These are phyloP conservation scores for Cordyceps pruinosa DNA, from an alignment of 2,329 filamentous ascomycete genomes.

Conservation along the genomic window DNA sequence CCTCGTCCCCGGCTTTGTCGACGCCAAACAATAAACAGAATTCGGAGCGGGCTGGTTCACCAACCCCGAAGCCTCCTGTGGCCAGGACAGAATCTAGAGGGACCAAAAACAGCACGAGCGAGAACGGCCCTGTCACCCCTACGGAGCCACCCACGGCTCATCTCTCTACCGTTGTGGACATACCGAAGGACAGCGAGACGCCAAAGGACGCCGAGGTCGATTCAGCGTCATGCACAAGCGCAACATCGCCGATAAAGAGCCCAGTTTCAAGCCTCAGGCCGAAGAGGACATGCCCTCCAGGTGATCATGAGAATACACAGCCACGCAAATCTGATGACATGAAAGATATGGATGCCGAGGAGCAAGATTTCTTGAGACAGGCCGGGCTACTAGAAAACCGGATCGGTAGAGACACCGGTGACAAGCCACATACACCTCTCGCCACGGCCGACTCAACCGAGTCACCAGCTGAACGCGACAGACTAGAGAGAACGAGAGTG, in stretches of 20 bases:
- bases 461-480: conserved; percentile 37
- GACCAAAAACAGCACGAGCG: conserved; percentile 20
- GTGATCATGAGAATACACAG: conserved; percentile 15
- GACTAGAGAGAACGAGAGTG: conserved; percentile 58
- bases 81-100: conserved; percentile 23
- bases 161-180: conserved; percentile 12
- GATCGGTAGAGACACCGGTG: conserved; percentile 23
- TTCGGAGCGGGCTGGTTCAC: conserved; percentile 21
- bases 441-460: conserved; percentile 26
- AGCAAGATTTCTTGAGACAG: conserved; percentile 61
- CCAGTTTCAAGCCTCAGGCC: conserved; percentile 19
- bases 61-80: conserved; percentile 19
- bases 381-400: conserved; percentile 52
- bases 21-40: conserved; percentile 24
- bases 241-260: conserved; percentile 16
- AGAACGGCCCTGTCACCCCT: conserved; percentile 22
- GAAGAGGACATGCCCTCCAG: conserved; percentile 16
- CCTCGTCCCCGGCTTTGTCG: conserved; percentile 15
- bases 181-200: neutral
- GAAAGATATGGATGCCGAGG: conserved; percentile 55
- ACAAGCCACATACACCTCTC: conserved; percentile 30
- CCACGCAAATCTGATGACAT: conserved; percentile 21
- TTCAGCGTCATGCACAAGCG: conserved; percentile 18
- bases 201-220: neutral
- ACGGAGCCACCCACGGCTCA: conserved; percentile 19